A percentile compares a stretch with the other conserved stretches of the same genome.
These are phyloP conservation scores for Leucoagaricus sp. DNA, from an alignment of 1,284 basidiomycete species.

Conservation along the genomic window DNA sequence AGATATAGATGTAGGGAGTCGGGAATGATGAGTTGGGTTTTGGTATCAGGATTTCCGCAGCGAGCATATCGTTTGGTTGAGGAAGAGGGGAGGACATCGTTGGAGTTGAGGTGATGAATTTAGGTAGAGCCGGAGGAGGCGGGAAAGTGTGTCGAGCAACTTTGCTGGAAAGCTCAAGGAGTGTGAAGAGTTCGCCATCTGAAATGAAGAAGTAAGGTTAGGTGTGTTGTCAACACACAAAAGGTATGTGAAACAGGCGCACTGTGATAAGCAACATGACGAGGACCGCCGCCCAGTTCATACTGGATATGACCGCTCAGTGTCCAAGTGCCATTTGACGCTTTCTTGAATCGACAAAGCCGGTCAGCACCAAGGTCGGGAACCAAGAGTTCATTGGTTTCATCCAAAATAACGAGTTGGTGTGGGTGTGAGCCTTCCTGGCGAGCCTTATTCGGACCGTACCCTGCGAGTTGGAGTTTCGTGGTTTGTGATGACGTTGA, in stretches of 20 bases:
- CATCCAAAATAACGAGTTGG: slow-evolving; percentile 49
- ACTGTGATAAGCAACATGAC: slow-evolving; percentile 59
- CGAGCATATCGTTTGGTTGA: slow-evolving; percentile 45
- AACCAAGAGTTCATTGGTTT: slow-evolving; percentile 58
- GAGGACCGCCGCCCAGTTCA: slow-evolving; percentile 61
- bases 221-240: slow-evolving; percentile 12
- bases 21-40: slow-evolving; percentile 43
- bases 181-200: slow-evolving; percentile 62
- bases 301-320: slow-evolving; percentile 44
- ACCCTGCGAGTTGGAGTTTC: slow-evolving; percentile 45
- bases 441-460: slow-evolving; percentile 60
- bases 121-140: slow-evolving; percentile 39
- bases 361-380: slow-evolving; percentile 73
- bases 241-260: neutral
- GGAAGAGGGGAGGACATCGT: slow-evolving; percentile 47
- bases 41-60: slow-evolving; percentile 60
- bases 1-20: slow-evolving; percentile 55
- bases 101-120: slow-evolving; percentile 41
- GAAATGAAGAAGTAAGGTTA: slow-evolving; percentile 14
- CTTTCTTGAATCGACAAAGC: slow-evolving; percentile 54
- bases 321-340: slow-evolving; percentile 44
- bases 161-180: slow-evolving; percentile 63
- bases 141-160: slow-evolving; percentile 55
- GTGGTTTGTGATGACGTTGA: slow-evolving; percentile 24
- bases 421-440: slow-evolving; percentile 72